These are phyloP conservation scores for Sugiyamaella lignohabitans DNA, from an alignment of 805 yeast species.

Conservation along the genomic window DNA sequence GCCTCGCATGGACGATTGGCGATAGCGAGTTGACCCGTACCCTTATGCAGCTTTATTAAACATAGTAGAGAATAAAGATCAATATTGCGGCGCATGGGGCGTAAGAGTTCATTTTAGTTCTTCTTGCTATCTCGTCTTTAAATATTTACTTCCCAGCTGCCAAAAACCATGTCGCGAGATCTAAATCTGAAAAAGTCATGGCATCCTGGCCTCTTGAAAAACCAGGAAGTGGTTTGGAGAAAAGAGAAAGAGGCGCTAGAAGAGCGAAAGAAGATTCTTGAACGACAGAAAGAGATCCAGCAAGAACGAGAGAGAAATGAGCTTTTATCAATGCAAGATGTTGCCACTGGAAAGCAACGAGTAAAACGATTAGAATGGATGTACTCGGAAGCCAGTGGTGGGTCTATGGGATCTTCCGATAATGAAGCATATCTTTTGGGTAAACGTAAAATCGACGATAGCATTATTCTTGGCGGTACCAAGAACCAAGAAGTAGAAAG, in stretches of 20 bases:
- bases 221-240: constrained; percentile 79
- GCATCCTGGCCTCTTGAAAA: constrained; percentile 86
- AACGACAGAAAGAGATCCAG: constrained; percentile 55
- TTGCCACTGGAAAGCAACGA: constrained; percentile 34
- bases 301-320: constrained; percentile 57
- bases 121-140: too few species aligned
- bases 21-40: too few species aligned
- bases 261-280: constrained; percentile 60
- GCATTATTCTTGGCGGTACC: constrained; percentile 8
- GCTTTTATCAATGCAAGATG: constrained; percentile 42
- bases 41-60: too few species aligned
- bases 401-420: constrained; percentile 28
- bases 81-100: too few species aligned
- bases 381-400: constrained; percentile 52
- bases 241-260: constrained; percentile 68
- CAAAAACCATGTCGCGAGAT: constrained; percentile 52
- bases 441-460: constrained; percentile 38
- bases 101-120: too few species aligned
- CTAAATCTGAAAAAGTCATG: constrained; percentile 89
- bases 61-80: too few species aligned
- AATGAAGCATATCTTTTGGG: constrained; percentile 52
- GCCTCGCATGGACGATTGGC: too few species aligned
- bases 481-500: background rate
- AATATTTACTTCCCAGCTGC: too few species aligned
- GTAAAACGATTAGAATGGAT: constrained; percentile 71